phyloP scores from a whole-genome alignment of 2,329 filamentous ascomycete species.

The Elsinoe australis region DNA sequence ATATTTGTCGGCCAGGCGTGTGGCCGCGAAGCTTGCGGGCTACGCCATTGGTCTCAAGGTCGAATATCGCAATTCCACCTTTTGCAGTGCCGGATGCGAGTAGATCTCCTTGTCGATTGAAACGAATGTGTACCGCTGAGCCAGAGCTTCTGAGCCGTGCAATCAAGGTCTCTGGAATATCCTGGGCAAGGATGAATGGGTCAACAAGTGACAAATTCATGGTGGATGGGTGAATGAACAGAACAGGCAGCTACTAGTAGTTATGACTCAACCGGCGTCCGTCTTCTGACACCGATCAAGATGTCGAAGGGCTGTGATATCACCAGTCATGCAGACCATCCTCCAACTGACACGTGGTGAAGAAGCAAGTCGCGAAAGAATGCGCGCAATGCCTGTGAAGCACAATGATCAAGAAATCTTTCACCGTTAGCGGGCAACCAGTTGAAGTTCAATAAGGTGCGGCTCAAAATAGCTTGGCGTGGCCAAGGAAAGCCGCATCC shows the following conservation, averaged over 20 bases:
- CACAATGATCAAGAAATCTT: too few species aligned
- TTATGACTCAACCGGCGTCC: slow-evolving; percentile 1
- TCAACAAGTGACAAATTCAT: slow-evolving; percentile 69
- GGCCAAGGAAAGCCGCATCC: slow-evolving; percentile 15
- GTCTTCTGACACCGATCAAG: slow-evolving; percentile 5
- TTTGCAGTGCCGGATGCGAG: slow-evolving; percentile 86
- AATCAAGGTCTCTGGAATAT: slow-evolving; percentile 85
- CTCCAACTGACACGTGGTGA: too few species aligned
- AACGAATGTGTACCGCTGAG: slow-evolving; percentile 63
- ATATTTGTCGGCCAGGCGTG: slow-evolving; percentile 68
- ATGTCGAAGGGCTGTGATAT: neutral
- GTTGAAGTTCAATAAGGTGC: slow-evolving; percentile 4
- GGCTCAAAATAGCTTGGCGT: slow-evolving; percentile 1
- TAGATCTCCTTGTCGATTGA: slow-evolving; percentile 90
- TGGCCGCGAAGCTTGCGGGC: slow-evolving; percentile 90
- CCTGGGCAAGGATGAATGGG: slow-evolving; percentile 63
- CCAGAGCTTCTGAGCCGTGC: slow-evolving; percentile 68
- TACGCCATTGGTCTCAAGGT: slow-evolving; percentile 94
- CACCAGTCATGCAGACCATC: too few species aligned
- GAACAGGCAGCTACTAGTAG: neutral
- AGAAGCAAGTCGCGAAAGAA: neutral
- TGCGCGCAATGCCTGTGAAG: too few species aligned
- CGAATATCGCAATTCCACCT: slow-evolving; percentile 91
- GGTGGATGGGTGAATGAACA: too few species aligned
- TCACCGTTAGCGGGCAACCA: neutral